Evolutionary conservation across 169 alveolate genomes (phyloP), one percentile per base, ranked within the genome.

Genomic region (Cryptosporidium andersoni): DNA sequence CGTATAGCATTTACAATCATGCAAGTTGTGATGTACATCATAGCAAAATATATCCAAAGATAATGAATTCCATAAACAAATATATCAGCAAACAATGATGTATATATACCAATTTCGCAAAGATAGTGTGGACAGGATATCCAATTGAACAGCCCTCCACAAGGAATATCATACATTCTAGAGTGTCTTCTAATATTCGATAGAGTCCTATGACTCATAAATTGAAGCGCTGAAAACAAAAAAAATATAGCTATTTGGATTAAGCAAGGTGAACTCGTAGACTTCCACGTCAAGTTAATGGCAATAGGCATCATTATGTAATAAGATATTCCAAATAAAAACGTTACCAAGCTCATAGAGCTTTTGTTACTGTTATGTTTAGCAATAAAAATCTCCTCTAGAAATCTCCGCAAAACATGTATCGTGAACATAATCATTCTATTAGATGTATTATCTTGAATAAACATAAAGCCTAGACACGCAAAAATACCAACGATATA

Each of bases 101-200:
- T 9, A 43, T 74, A 74, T 39, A 74, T 74, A 7, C 85, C 66
- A 43, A 74, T 60, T 58, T 74, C 85, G 45, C 85, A 36, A 4
- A 74, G 45, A 55, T 74, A 74, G 49, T 74, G 85, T 14, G 85
- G 85, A 47, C 74, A 74, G 49, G 74, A 58, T 12, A 74, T 43
- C 16, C 14, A 74, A 7, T 36, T 53, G 12, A 74, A 74, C 36
- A 74, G 2, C 2, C 66, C 67, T 12, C 85, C 85, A 58, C 34
- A 58, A 14, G 85, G 85, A 49, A 74, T 74, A 34, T 63, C 85
- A 58, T 74, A 74, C 4, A 58, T 60, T 5, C 16, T 39, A 1
- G 51, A 40, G 16, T 45, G 55, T 12, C 1, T 60, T 14, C 56
- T 43, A 45, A 74, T 74, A 5, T 74, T 36, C 34, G 85, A 53